Evolutionary conservation across 2,329 filamentous ascomycete genomes (phyloP), one percentile per base, ranked within the genome.

Genomic region (Colletotrichum simmondsii): DNA sequence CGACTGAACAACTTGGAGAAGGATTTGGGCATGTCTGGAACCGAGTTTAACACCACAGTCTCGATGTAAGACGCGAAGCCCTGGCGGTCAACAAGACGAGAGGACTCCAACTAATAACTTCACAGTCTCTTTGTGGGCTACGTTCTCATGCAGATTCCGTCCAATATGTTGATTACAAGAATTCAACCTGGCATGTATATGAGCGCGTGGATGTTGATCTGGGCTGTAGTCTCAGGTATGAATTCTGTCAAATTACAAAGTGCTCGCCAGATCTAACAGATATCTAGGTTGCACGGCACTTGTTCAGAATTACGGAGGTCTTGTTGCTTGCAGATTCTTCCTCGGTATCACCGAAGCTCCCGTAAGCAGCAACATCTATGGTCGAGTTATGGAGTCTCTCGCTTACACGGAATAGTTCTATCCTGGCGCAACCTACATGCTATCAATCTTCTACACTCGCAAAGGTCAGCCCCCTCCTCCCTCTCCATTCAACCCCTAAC

Each of bases 111-210:
- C 65, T 75, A 12, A 71, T n/a, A 2, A 10, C 19, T 2, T 75
- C 32, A 1, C 78, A 80, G 79, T 59, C 73, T 83, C 28, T 80
- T 83, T 58, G 81, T 82, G 37, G 77, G 81, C 70, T 85, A 86
- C 75, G 83, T 87, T 56, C 78, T 85, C 12, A 83, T 82, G 24
- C 85, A 85, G 42, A 63, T 83, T 24, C 81, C 81, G 0, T 81
- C 83, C 57, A 86, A 85, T 75, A 85, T 87, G 84, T 77, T 87
- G 62, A 79, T 87, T 71, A 84, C 83, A 2, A 80, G 83, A 22
- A 79, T 85, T 7, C 80, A 78, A 46, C 84, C 84, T 1, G 82
- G 81, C n/a, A 78, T 82, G 3, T 86, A 85, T 75, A 83, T 86
- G 79, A 81, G 81, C 14, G 74, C 77, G 0, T 83, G 82, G 77